phyloP scores from a whole-genome alignment of 2,329 filamentous ascomycete species.

The Aureobasidium mangrovei region DNA sequence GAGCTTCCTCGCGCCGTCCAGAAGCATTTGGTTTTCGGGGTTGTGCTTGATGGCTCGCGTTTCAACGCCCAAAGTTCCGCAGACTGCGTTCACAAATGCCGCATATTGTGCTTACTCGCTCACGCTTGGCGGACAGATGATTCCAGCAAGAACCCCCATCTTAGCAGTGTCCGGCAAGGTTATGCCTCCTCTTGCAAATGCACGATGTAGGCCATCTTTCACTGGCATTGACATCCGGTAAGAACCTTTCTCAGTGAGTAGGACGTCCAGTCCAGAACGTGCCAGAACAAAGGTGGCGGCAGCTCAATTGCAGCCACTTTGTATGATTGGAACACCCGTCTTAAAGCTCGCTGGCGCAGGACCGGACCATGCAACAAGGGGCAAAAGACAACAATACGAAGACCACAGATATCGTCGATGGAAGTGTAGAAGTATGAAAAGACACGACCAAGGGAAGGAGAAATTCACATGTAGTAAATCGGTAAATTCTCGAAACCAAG shows the following conservation, averaged over 20 bases:
- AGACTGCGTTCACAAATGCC: constrained; percentile 79
- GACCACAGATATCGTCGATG: constrained; percentile 36
- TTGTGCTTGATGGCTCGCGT: constrained; percentile 62
- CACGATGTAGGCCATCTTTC: constrained; percentile 47
- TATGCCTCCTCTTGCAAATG: constrained; percentile 62
- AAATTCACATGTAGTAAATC: constrained; percentile 46
- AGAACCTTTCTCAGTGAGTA: constrained; percentile 77
- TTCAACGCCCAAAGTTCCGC: constrained; percentile 66
- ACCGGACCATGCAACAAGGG: constrained; percentile 25
- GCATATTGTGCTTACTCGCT: constrained; percentile 53
- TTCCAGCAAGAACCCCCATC: constrained; percentile 59
- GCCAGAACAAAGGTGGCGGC: constrained; percentile 75
- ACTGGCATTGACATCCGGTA: constrained; percentile 68
- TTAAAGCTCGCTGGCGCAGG: constrained; percentile 52
- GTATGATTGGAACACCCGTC: constrained; percentile 76
- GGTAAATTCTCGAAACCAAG: constrained; percentile 48
- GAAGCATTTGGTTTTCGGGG: constrained; percentile 58
- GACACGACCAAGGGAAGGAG: constrained; percentile 45
- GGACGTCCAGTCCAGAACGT: constrained; percentile 63
- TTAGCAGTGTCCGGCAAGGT: constrained; percentile 42
- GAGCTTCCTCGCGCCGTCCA: constrained; percentile 65
- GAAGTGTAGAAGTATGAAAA: constrained; percentile 52
- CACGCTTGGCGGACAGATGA: constrained; percentile 72
- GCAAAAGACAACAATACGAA: constrained; percentile 54
- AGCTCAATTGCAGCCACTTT: constrained; percentile 77